Evolutionary conservation across 2,329 filamentous ascomycete species (phyloP).

Genomic region (Diplodia intermedia): DNA sequence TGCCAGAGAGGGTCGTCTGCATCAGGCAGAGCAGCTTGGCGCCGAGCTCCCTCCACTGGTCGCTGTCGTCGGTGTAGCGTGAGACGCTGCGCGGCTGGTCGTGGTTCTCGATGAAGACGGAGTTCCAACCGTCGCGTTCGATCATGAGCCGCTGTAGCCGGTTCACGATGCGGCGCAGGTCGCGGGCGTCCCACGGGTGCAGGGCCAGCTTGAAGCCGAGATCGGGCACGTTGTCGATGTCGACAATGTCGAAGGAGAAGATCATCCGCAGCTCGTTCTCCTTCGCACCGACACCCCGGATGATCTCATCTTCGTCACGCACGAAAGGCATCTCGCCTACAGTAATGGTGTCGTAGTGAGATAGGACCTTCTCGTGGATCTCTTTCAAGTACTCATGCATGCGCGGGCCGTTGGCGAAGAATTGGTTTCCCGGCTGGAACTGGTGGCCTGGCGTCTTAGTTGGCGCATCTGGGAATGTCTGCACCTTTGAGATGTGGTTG

Average conservation of each 20-base stretch:
- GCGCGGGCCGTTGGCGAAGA: conserved; percentile 64
- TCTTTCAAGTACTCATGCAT: conserved; percentile 65
- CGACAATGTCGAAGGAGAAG: conserved; percentile 57
- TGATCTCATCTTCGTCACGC: conserved; percentile 52
- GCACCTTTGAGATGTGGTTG: conserved; percentile 57
- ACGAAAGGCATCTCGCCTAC: conserved; percentile 68
- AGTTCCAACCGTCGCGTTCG: conserved; percentile 54
- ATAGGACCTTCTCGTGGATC: conserved; percentile 60
- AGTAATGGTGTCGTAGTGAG: conserved; percentile 64
- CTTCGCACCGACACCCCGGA: conserved; percentile 51
- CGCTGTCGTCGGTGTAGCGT: conserved; percentile 57
- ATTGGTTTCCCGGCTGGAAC: conserved; percentile 57
- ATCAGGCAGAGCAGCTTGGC: conserved; percentile 58
- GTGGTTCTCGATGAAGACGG: conserved; percentile 62
- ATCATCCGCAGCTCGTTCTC: conserved; percentile 57
- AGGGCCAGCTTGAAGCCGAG: conserved; percentile 46
- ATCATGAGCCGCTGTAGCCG: conserved; percentile 44
- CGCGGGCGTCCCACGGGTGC: conserved; percentile 42
- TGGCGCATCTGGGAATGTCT: conserved; percentile 52
- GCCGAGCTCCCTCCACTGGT: conserved; percentile 54
- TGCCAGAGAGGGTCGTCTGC: conserved; percentile 57
- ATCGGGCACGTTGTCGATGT: conserved; percentile 49
- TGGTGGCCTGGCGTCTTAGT: conserved; percentile 50
- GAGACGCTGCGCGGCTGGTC: conserved; percentile 60
- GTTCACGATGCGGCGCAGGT: conserved; percentile 44